These are phyloP conservation scores for Sphaerulina musiva DNA, from an alignment of 2,329 filamentous ascomycete species.

Conservation along the genomic window DNA sequence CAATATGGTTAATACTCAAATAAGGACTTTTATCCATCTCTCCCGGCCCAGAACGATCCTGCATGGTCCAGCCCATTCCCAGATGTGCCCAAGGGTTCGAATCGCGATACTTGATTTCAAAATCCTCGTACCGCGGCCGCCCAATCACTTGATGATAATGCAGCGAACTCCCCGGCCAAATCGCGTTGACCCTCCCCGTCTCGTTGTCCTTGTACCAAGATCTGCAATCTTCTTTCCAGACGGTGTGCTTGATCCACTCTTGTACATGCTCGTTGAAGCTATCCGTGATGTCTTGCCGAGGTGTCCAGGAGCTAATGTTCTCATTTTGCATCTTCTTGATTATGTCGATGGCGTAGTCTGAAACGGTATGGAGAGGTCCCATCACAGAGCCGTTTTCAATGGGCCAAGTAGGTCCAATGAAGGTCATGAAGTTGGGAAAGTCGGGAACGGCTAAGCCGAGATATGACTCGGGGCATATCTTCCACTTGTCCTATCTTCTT, in stretches of 20 bases:
- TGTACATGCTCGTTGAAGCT: slow-evolving; percentile 39
- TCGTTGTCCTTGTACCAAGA: slow-evolving; percentile 42
- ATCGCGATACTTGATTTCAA: slow-evolving; percentile 37
- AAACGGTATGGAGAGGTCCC: slow-evolving; percentile 36
- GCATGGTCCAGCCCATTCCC: slow-evolving; percentile 38
- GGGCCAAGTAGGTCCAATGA: slow-evolving; percentile 36
- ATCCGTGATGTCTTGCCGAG: slow-evolving; percentile 39
- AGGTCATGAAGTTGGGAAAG: slow-evolving; percentile 41
- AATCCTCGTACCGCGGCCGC: slow-evolving; percentile 40
- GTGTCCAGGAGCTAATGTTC: slow-evolving; percentile 39
- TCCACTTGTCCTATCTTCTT: slow-evolving; percentile 33
- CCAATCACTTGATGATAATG: slow-evolving; percentile 42
- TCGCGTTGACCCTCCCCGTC: slow-evolving; percentile 41
- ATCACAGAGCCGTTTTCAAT: slow-evolving; percentile 44
- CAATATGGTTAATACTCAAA: slow-evolving; percentile 37
- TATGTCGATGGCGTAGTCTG: slow-evolving; percentile 38
- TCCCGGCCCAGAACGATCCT: slow-evolving; percentile 23
- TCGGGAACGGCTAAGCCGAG: slow-evolving; percentile 39
- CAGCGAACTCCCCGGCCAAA: slow-evolving; percentile 48
- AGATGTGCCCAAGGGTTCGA: slow-evolving; percentile 40
- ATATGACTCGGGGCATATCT: slow-evolving; percentile 35
- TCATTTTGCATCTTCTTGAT: slow-evolving; percentile 45
- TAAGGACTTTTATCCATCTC: slow-evolving; percentile 37
- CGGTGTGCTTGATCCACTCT: slow-evolving; percentile 46
- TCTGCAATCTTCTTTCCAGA: slow-evolving; percentile 44